Evolutionary conservation across 2,329 filamentous ascomycete genomes (phyloP).

Genomic region (Cladosporium colombiae): DNA sequence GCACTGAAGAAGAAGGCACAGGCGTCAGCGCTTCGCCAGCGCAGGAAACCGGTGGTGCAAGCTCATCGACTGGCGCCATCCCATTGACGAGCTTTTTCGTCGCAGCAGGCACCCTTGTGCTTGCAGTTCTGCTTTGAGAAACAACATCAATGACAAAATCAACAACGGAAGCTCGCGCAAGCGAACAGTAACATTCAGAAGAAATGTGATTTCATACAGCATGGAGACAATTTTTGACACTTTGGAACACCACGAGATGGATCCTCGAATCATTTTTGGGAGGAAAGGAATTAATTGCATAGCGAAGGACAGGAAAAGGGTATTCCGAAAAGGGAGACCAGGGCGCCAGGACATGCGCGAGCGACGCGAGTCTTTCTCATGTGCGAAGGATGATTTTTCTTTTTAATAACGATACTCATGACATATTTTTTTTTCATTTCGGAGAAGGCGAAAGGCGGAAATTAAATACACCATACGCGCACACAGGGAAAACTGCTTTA

Average conservation of each 20-base stretch:
- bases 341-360: neutral
- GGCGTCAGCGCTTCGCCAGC: neutral
- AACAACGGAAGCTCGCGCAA: neutral
- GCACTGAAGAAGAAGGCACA: neutral
- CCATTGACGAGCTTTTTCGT: neutral
- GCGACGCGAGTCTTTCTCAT: neutral
- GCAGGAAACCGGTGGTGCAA: slow-evolving; percentile 1
- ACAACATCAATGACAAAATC: neutral
- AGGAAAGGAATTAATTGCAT: neutral
- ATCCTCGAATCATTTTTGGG: neutral
- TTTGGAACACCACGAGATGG: neutral
- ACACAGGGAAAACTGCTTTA: neutral
- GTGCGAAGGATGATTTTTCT: neutral
- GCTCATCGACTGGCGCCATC: neutral
- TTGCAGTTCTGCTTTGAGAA: slow-evolving; percentile 6
- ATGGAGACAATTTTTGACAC: neutral
- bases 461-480: neutral
- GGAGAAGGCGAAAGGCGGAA: neutral
- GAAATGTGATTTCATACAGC: neutral
- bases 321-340: neutral
- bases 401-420: slow-evolving; percentile 1
- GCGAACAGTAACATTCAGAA: neutral
- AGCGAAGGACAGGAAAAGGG: neutral
- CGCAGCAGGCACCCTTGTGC: slow-evolving; percentile 5
- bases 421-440: neutral